Conservation (phyloP, 2,329 filamentous ascomycete species). For the Cladophialophora carrionii region DNA sequence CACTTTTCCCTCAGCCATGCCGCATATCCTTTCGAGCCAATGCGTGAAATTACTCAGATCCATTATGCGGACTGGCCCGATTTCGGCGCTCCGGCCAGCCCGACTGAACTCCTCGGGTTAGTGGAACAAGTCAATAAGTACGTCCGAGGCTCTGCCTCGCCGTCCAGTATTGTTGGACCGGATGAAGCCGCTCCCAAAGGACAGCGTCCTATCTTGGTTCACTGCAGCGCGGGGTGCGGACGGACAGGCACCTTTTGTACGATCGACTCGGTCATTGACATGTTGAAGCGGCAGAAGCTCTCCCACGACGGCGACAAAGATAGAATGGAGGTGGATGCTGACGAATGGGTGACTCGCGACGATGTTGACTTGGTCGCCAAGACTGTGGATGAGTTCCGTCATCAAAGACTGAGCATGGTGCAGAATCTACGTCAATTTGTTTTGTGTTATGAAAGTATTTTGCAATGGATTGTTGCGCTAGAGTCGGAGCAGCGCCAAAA, state of each 20-base stretch:
- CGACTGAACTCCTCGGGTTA: slow-evolving; percentile 79
- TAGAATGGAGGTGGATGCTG: slow-evolving; percentile 40
- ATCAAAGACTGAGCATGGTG: slow-evolving; percentile 92
- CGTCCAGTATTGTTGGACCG: slow-evolving; percentile 49
- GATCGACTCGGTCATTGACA: slow-evolving; percentile 92
- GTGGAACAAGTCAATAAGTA: slow-evolving; percentile 85
- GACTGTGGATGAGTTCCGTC: slow-evolving; percentile 87
- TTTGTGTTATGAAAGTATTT: slow-evolving; percentile 90
- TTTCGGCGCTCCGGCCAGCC: slow-evolving; percentile 88
- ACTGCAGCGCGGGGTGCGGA: slow-evolving; percentile 94
- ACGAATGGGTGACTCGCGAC: slow-evolving; percentile 69
- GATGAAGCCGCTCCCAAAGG: slow-evolving; percentile 61
- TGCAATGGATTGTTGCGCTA: slow-evolving; percentile 73
- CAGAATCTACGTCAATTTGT: slow-evolving; percentile 92
- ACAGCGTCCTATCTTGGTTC: slow-evolving; percentile 78
- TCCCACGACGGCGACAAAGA: slow-evolving; percentile 37
- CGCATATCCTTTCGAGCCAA: slow-evolving; percentile 76
- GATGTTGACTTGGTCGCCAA: slow-evolving; percentile 77
- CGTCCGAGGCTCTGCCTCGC: slow-evolving; percentile 46
- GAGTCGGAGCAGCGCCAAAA: slow-evolving; percentile 21
- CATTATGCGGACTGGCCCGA: slow-evolving; percentile 98
- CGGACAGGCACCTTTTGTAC: slow-evolving; percentile 96
- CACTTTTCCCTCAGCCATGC: slow-evolving; percentile 83
- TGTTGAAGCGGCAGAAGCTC: slow-evolving; percentile 81
- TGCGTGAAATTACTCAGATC: slow-evolving; percentile 90